Conservation (phyloP, 129 eudicot species). For the Rutidosis leptorrhynchoides region DNA sequence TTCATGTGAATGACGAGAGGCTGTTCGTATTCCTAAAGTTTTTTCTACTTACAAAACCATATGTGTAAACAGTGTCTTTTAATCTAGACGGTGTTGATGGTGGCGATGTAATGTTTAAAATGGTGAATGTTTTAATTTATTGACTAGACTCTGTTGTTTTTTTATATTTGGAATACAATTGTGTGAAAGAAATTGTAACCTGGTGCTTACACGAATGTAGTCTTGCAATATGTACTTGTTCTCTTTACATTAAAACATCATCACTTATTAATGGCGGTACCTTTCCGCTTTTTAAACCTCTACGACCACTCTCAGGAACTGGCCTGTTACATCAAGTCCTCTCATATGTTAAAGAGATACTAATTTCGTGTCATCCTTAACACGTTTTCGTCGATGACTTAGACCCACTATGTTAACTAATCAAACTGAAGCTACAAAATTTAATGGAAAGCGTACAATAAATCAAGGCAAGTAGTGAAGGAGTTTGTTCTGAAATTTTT, state of each 20-base stretch:
- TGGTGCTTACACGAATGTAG: neutral
- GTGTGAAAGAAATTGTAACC: constrained; percentile 1
- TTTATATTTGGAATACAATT: neutral
- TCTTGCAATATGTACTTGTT: neutral
- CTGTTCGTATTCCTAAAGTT: constrained; percentile 25
- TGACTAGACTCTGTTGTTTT: constrained; percentile 3
- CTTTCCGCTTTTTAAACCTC: too few species aligned
- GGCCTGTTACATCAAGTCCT: too few species aligned
- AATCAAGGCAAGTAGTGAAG: too few species aligned
- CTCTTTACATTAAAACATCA: neutral
- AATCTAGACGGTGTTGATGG: neutral
- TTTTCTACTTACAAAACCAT: constrained; percentile 23
- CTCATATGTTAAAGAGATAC: too few species aligned
- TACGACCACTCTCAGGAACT: too few species aligned
- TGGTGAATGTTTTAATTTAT: constrained; percentile 11
- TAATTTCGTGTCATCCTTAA: too few species aligned
- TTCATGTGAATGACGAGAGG: neutral
- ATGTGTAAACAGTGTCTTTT: constrained; percentile 12
- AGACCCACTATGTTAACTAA: too few species aligned
- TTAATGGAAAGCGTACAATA: too few species aligned
- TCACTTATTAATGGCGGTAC: neutral
- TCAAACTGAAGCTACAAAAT: too few species aligned
- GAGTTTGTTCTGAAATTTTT: too few species aligned
- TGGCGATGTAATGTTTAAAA: constrained; percentile 26
- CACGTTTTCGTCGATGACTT: too few species aligned